Evolutionary conservation across 2,329 filamentous ascomycete species (phyloP), one percentile per base, ranked within the genome.

Genomic region (Paramyrothecium roridum): DNA sequence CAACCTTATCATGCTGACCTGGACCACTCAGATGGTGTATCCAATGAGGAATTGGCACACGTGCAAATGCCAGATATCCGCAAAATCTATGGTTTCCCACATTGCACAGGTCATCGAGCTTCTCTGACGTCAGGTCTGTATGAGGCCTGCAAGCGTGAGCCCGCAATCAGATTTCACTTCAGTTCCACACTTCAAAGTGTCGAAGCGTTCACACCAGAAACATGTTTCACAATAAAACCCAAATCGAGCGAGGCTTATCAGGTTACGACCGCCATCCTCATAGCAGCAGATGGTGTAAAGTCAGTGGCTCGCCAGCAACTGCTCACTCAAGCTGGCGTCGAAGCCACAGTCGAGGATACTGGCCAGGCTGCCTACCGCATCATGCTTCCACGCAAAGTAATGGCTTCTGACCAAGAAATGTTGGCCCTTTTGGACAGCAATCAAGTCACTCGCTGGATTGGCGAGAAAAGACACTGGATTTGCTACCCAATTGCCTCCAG

Each of bases 321-420:
- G 70, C 78, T 90, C 8, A 70, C 74, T 23, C 70, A 76, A 21
- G 70, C 84, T 1, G 76, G 79, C 48, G 74, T 79, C 57, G 70
- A 74, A 3, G 80, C 80, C 21, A 76, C 83, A 53, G 82, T 87
- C 62, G 76, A 84, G 56, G 87, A 90, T 57, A 91, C 89, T 0
- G 84, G 87, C 3, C 87, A 92, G 72, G 89, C 90, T 0, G 88
- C 88, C 3, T 93, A 93, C 74, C 83, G 89, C 13, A 90, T 93
- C 70, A 88, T 93, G 83, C 79, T 93, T 19, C 82, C 80, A 1
- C 83, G 89, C 13, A 79, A 83, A 30, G 78, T 87, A 60, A 89
- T 92, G 83, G 72, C 78, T 56, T 61, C 80, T 21, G 87, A 91
- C 64, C 81, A 88, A 0, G 87, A 90, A 63, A 78, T 92, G 59